Base-by-base conservation (phyloP, 2,329 filamentous ascomycete genomes). In the Geosmithia putterillii region DNA sequence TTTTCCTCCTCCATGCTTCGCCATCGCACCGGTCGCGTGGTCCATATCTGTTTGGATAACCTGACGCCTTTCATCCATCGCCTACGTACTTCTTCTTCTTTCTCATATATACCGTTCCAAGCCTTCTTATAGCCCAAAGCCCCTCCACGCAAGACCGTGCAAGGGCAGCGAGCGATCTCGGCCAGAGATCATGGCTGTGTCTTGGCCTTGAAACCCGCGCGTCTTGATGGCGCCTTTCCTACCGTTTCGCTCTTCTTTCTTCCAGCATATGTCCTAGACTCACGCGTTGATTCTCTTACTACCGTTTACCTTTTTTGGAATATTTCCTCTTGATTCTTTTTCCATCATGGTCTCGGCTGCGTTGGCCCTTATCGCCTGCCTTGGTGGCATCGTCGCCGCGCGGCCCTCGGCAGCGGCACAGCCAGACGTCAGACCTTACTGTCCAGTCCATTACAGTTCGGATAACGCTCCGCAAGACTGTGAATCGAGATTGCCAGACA, bases 381-480 rank as follows among this genome's bases (percentile, higher is more conserved):
- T 32, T 32, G 5, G 4, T 12, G 28, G 28, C 28, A 32, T 12
- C 10, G 28, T 14, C 28, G 15, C 5, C 28, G 28, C 28, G 28
- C 28, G 28, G 28, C 28, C 10, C 10, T 32, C 22, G 7, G 23
- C 39, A 15, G 20, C 14, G 6, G 7, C 22, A 32, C 34, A 21
- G n/a, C n/a, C n/a, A n/a, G n/a, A n/a, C n/a, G n/a, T n/a, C n/a
- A n/a, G n/a, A 20, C 20, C 25, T 7, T 45, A 45, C 37, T 45
- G 44, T 20, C 41, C 44, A 9, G 44, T 45, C 25, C 43, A 44
- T 19, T 44, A 43, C 23, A 23, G n/a, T 12, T 32, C 10, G 28
- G 28, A 32, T 32, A 9, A 32, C 28, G 28, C 28, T 34, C 28
- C 28, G 28, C n/a, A 34, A n/a, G n/a, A n/a, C n/a, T n/a, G n/a